phyloP scores from a whole-genome alignment of 495 filamentous ascomycete species.

The Penicillium chermesinum region DNA sequence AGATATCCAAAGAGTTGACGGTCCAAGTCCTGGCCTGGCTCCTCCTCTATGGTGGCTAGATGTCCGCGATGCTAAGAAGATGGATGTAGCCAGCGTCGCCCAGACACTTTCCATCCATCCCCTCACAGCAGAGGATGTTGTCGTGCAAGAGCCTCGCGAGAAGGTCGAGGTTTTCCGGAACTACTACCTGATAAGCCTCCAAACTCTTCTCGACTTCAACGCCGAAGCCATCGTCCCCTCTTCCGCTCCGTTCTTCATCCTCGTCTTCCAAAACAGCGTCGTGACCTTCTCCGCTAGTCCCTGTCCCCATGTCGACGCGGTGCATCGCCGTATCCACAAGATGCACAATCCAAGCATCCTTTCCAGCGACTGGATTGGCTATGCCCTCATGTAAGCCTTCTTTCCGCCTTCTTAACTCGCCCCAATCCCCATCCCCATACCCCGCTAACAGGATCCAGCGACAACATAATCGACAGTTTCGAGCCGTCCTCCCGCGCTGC shows the following conservation, averaged over 20 bases:
- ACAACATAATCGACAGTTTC: conserved; percentile 93
- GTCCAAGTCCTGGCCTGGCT: too few relatives aligned
- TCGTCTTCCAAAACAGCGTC: conserved; percentile 88
- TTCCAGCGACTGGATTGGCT: conserved; percentile 95
- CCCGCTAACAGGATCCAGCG: conserved; percentile 48
- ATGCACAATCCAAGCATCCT: conserved; percentile 81
- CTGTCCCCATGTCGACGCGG: conserved; percentile 70
- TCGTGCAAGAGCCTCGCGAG: conserved; percentile 82
- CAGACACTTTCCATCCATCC: conserved; percentile 85
- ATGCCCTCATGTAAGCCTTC: conserved; percentile 76
- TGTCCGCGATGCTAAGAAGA: conserved; percentile 73
- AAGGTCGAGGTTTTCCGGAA: conserved; percentile 92
- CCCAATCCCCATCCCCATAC: too few relatives aligned
- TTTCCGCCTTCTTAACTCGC: neutral
- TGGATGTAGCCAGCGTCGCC: conserved; percentile 72
- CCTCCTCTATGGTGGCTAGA: conserved; percentile 83
- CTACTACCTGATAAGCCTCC: conserved; percentile 93
- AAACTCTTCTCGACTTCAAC: conserved; percentile 67
- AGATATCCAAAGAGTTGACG: too few relatives aligned
- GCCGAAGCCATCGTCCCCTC: conserved; percentile 56
- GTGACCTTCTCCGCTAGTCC: conserved; percentile 81
- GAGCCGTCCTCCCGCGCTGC: conserved; percentile 71
- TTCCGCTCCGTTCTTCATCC: conserved; percentile 82
- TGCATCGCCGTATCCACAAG: conserved; percentile 75
- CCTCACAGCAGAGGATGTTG: conserved; percentile 86